Evolutionary conservation across 306 rosid species (phyloP), one percentile per base, ranked within the genome.

Genomic region (Glycyrrhiza uralensis): DNA sequence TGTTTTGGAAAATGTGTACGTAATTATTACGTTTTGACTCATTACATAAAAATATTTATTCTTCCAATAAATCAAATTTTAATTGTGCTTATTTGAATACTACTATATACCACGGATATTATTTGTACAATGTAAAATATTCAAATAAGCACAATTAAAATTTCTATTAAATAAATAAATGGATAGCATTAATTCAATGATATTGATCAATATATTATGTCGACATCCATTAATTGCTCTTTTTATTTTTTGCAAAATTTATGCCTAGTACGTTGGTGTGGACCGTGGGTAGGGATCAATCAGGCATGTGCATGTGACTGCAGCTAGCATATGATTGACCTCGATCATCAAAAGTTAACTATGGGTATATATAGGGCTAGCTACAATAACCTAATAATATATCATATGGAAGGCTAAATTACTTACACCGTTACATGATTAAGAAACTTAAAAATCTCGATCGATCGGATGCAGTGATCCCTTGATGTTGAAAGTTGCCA

Each of bases 401-500:
- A 15, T 41, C n/a, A 17, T n/a, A n/a, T 35, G 67, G 42, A 51
- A 68, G 50, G 8, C 29, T 32, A 74, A 72, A 58, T 56, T n/a
- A n/a, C n/a, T n/a, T n/a, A n/a, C n/a, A n/a, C n/a, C n/a, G n/a
- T 44, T 23, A 32, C 44, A 41, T 45, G 20, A 74, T 68, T 68
- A 66, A 66, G 57, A 49, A 59, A 67, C 32, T 39, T 20, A 67
- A 67, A 39, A 29, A 79, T 71, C 60, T 78, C 0, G n/a, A n/a
- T n/a, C n/a, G n/a, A n/a, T n/a, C n/a, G 22, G 12, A 63, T 54
- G 17, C 71, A 50, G 4, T 32, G 72, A 72, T 55, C 59, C 59
- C 55, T 69, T 54, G 77, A 81, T 13, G 75, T 76, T 81, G 81
- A 71, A 70, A 71, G 75, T 47, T 81, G 66, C 15, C 22, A 4